phyloP scores from a whole-genome alignment of 2,329 filamentous ascomycete species.

The Calonectria crousiana region DNA sequence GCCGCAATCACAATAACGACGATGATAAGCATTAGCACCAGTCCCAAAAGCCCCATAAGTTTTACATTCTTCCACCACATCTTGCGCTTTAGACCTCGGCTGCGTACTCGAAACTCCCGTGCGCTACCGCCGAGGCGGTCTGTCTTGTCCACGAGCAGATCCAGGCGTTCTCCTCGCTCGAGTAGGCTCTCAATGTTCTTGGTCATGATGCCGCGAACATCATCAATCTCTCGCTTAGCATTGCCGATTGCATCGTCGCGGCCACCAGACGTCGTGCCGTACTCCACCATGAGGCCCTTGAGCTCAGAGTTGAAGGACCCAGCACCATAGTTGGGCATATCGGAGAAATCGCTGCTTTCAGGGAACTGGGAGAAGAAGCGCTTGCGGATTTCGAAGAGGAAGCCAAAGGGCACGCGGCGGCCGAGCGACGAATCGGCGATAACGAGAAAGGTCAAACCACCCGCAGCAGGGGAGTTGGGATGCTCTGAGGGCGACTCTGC shows the following conservation, averaged over 20 bases:
- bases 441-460: conserved; percentile 91
- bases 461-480: conserved; percentile 70
- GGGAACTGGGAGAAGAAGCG: conserved; percentile 83
- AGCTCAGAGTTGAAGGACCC: conserved; percentile 87
- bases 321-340: conserved; percentile 89
- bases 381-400: conserved; percentile 89
- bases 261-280: conserved; percentile 81
- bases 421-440: conserved; percentile 85
- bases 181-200: conserved; percentile 92
- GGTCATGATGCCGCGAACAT: conserved; percentile 92
- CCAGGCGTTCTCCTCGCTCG: conserved; percentile 92
- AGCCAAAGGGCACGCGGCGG: conserved; percentile 92
- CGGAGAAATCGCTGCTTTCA: conserved; percentile 76
- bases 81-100: conserved; percentile 84
- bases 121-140: conserved; percentile 90
- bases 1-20: conserved; percentile 66
- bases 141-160: conserved; percentile 96
- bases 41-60: conserved; percentile 82
- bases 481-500: conserved; percentile 82
- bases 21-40: conserved; percentile 75
- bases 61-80: conserved; percentile 99
- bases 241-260: conserved; percentile 85
- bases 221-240: conserved; percentile 91
- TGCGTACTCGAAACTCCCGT: conserved; percentile 89
- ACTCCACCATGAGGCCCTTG: conserved; percentile 83